phyloP scores from a whole-genome alignment of 2,329 filamentous ascomycete genomes.

The Microthyrium microscopicum region DNA sequence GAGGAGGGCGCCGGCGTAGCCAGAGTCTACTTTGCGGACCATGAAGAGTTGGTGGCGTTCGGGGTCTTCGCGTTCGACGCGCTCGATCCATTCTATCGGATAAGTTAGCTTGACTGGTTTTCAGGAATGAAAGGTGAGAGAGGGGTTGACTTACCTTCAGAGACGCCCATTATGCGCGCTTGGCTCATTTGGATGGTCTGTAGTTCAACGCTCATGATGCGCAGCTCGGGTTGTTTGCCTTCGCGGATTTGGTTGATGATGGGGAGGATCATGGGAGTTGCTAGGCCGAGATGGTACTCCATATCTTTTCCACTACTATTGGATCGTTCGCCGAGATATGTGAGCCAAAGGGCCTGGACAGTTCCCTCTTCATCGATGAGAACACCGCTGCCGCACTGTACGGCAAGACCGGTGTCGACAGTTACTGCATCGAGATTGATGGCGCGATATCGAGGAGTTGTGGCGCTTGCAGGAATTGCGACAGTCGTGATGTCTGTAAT shows the following conservation, averaged over 20 bases:
- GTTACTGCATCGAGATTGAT: conserved; percentile 96
- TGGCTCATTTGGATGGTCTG: conserved; percentile 94
- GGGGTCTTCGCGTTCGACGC: conserved; percentile 75
- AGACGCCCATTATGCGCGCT: conserved; percentile 90
- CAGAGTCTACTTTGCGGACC: conserved; percentile 74
- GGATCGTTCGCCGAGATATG: conserved; percentile 82
- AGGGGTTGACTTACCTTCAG: conserved; percentile 35
- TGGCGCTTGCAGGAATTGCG: conserved; percentile 82
- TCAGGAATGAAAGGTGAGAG: neutral
- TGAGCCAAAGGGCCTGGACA: conserved; percentile 91
- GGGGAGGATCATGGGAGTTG: conserved; percentile 73
- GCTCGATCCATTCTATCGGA: conserved; percentile 62
- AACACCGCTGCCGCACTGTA: conserved; percentile 87
- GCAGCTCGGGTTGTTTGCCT: conserved; percentile 61
- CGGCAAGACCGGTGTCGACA: conserved; percentile 80
- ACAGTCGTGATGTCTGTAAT: conserved; percentile 97
- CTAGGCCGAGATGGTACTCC: conserved; percentile 88
- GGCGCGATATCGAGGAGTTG: conserved; percentile 81
- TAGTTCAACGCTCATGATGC: conserved; percentile 88
- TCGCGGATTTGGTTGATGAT: conserved; percentile 76
- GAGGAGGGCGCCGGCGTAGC: conserved; percentile 46
- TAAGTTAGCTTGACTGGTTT: conserved; percentile 6
- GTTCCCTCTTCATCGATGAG: conserved; percentile 78
- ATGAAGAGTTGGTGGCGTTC: conserved; percentile 95
- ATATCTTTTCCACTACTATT: conserved; percentile 69